These are phyloP conservation scores for Chrysanthemum lavandulifolium DNA, from an alignment of 129 eudicot genomes.

Conservation along the genomic window DNA sequence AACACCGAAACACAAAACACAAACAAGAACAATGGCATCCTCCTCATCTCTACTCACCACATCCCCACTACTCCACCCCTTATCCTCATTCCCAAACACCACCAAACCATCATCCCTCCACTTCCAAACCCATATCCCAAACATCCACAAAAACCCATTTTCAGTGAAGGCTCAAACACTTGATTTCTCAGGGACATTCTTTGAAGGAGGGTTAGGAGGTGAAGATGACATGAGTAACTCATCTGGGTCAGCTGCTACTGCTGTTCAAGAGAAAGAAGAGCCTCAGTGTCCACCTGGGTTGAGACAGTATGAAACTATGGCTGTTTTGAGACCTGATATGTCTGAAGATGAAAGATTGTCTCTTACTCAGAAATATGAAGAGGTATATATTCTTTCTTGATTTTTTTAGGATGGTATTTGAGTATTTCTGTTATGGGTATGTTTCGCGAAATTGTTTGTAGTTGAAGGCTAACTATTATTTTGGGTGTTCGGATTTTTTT, in stretches of 20 bases:
- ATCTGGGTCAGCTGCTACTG: slow-evolving; percentile 43
- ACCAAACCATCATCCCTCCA: slow-evolving; percentile 15
- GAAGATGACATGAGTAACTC: slow-evolving; percentile 55
- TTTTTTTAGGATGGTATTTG: background rate
- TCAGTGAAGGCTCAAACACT: slow-evolving; percentile 55
- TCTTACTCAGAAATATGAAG: slow-evolving; percentile 87
- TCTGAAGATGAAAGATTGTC: slow-evolving; percentile 88
- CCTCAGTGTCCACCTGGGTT: slow-evolving; percentile 90
- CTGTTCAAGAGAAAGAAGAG: slow-evolving; percentile 77
- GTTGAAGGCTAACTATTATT: background rate
- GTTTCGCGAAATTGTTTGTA: too few relatives aligned
- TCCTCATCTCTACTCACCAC: slow-evolving; percentile 23
- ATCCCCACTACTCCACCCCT: background rate
- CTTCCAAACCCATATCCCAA: slow-evolving; percentile 20
- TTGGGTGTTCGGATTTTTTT: too few relatives aligned
- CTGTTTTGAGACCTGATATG: slow-evolving; percentile 82
- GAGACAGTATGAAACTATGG: slow-evolving; percentile 83
- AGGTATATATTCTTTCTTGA: slow-evolving; percentile 42
- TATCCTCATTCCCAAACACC: slow-evolving; percentile 29
- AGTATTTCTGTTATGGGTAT: too few relatives aligned
- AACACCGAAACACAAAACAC: slow-evolving; percentile 9
- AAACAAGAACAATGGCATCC: slow-evolving; percentile 26
- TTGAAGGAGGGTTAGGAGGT: slow-evolving; percentile 68
- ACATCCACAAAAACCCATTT: slow-evolving; percentile 14
- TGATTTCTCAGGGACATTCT: slow-evolving; percentile 74